A percentile compares a stretch with the other conserved stretches of the same genome.
phyloP scores from a whole-genome alignment of 2,329 filamentous ascomycete species.

The Trichophyton rubrum region DNA sequence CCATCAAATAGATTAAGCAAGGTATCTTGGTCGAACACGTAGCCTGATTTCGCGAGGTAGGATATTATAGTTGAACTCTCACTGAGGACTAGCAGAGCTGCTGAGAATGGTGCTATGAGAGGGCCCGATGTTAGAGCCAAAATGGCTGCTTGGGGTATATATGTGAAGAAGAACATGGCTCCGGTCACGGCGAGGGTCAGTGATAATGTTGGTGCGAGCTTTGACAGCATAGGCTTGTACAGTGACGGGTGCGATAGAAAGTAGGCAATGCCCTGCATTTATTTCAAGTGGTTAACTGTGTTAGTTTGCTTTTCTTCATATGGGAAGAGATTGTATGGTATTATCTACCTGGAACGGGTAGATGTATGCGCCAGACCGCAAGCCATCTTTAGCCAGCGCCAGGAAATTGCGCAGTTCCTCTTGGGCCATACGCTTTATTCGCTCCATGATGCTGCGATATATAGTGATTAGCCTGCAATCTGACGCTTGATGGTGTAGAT shows the following conservation, averaged over 20 bases:
- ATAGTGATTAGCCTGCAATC: neutral
- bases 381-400: conserved; percentile 53
- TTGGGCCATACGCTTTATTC: conserved; percentile 45
- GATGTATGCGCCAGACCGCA: conserved; percentile 64
- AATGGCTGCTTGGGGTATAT: conserved; percentile 70
- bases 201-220: conserved; percentile 49
- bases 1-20: conserved; percentile 84
- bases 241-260: conserved; percentile 46
- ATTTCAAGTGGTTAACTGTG: no score
- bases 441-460: conserved; percentile 30
- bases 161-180: conserved; percentile 80
- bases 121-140: conserved; percentile 76
- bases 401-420: conserved; percentile 61
- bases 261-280: conserved; percentile 46
- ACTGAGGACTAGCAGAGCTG: conserved; percentile 45
- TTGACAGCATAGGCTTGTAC: conserved; percentile 47
- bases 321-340: neutral
- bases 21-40: conserved; percentile 67
- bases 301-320: no score
- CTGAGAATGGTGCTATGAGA: conserved; percentile 46
- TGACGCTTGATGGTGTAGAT: neutral
- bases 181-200: conserved; percentile 61
- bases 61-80: conserved; percentile 43
- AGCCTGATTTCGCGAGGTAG: conserved; percentile 42
- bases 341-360: conserved; percentile 62